Percentiles rank a stretch among this genome's conserved stretches.
Conservation (phyloP, 139 green algal genomes). For the Deuterostichococcus epilithicus region DNA sequence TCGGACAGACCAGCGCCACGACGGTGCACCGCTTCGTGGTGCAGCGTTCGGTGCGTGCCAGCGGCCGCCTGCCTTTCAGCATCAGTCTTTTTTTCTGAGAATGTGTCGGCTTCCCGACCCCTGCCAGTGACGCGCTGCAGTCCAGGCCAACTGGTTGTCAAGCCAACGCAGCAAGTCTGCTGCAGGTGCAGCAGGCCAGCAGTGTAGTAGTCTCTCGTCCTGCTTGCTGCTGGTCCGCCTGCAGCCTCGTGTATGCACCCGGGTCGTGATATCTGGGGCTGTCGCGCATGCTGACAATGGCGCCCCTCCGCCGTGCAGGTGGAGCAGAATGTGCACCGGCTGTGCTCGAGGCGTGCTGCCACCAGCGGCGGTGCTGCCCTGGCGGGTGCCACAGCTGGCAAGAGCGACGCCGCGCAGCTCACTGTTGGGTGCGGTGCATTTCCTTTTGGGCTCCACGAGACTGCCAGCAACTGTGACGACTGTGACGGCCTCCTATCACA, state of each 20-base stretch:
- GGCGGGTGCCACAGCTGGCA: not conserved
- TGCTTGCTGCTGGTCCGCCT: conserved; percentile 12
- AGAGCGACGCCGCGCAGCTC: not conserved
- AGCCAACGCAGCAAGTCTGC: too few relatives aligned
- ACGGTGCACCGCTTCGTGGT: conserved; percentile 51
- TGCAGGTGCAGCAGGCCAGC: not conserved
- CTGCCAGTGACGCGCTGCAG: not conserved
- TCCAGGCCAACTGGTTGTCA: not conserved
- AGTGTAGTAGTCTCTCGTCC: not conserved
- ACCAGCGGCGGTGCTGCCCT: conserved; percentile 7
- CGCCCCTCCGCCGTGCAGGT: too few relatives aligned
- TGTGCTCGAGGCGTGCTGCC: conserved; percentile 35
- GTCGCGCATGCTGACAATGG: too few relatives aligned
- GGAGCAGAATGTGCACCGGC: conserved; percentile 74
- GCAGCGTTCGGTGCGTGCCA: not conserved
- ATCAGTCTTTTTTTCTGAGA: not conserved
- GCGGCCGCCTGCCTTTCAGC: not conserved
- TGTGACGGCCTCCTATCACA: too few relatives aligned
- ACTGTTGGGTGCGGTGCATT: not conserved
- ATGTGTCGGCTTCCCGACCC: not conserved
- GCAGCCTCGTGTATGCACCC: too few relatives aligned
- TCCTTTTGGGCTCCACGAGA: too few relatives aligned
- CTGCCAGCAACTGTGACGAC: too few relatives aligned
- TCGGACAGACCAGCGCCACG: conserved; percentile 62
- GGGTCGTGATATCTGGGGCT: too few relatives aligned